phyloP scores from a whole-genome alignment of 148 eudicot species.

The Fagopyrum tataricum region DNA sequence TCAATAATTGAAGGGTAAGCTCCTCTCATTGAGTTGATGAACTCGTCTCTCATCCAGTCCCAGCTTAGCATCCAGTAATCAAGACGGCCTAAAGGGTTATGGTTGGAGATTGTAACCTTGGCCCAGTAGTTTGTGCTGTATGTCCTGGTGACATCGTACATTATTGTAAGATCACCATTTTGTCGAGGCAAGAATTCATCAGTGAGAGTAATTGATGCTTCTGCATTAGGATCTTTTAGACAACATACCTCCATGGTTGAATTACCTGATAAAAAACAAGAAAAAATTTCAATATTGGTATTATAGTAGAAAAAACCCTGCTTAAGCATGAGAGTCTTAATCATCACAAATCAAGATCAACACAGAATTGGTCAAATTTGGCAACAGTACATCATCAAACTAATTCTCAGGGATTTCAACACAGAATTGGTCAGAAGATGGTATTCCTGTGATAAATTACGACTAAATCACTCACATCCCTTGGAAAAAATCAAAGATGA shows the following conservation, averaged over 20 bases:
- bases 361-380: not conserved
- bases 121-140: conserved; percentile 54
- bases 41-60: conserved; percentile 74
- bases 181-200: conserved; percentile 46
- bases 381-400: no score
- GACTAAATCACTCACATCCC: not conserved
- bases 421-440: not conserved
- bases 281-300: not conserved
- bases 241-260: conserved; percentile 49
- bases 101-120: conserved; percentile 57
- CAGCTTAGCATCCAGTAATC: conserved; percentile 66
- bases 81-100: conserved; percentile 62
- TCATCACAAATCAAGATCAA: not conserved
- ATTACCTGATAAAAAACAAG: conserved; percentile 22
- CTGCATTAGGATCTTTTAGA: conserved; percentile 37
- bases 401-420: not conserved
- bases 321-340: not conserved
- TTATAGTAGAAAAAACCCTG: not conserved
- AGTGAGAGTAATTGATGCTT: conserved; percentile 25
- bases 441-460: not conserved
- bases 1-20: conserved; percentile 51
- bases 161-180: conserved; percentile 59
- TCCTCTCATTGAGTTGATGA: conserved; percentile 49
- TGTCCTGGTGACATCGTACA: conserved; percentile 50
- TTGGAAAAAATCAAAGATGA: not conserved